These are phyloP conservation scores for Remersonia thermophila DNA, from an alignment of 2,329 filamentous ascomycete genomes.

Conservation along the genomic window DNA sequence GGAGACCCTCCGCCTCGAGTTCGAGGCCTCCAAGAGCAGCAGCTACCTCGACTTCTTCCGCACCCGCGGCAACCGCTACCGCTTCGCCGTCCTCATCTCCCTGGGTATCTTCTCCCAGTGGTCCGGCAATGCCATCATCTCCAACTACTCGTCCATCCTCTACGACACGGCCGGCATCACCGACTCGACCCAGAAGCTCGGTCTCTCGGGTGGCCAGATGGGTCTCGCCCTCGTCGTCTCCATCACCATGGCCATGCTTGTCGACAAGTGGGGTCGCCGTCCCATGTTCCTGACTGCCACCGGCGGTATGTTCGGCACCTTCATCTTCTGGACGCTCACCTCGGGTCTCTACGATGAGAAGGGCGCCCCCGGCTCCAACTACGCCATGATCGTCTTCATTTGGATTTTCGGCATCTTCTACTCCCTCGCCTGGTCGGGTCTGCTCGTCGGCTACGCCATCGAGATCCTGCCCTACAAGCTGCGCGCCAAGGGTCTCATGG, in stretches of 20 bases:
- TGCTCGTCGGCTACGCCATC: conserved; percentile 41
- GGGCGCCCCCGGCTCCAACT: conserved; percentile 22
- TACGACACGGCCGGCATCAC: conserved; percentile 41
- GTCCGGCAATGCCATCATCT: conserved; percentile 47
- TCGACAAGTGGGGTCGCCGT: conserved; percentile 43
- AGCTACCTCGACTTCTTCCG: conserved; percentile 41
- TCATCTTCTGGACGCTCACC: conserved; percentile 38
- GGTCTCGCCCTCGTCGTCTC: conserved; percentile 41
- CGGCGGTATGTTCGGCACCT: conserved; percentile 33
- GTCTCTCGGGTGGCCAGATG: conserved; percentile 36
- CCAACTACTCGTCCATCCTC: conserved; percentile 43
- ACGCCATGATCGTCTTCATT: conserved; percentile 32
- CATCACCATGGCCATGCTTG: conserved; percentile 37
- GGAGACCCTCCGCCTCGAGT: conserved; percentile 42
- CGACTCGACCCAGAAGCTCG: conserved; percentile 31
- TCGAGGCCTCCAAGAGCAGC: conserved; percentile 32
- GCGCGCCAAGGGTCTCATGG: conserved; percentile 39
- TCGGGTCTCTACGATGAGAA: conserved; percentile 33
- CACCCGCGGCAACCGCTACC: conserved; percentile 45
- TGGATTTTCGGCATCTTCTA: conserved; percentile 34
- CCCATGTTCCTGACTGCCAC: conserved; percentile 40
- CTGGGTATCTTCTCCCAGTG: conserved; percentile 49
- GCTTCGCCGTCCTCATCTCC: conserved; percentile 38
- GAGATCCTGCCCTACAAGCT: conserved; percentile 40
- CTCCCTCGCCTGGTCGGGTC: conserved; percentile 43